These are phyloP conservation scores for Furcasterigmium sp. DNA, from an alignment of 2,329 filamentous ascomycete species.

Conservation along the genomic window DNA sequence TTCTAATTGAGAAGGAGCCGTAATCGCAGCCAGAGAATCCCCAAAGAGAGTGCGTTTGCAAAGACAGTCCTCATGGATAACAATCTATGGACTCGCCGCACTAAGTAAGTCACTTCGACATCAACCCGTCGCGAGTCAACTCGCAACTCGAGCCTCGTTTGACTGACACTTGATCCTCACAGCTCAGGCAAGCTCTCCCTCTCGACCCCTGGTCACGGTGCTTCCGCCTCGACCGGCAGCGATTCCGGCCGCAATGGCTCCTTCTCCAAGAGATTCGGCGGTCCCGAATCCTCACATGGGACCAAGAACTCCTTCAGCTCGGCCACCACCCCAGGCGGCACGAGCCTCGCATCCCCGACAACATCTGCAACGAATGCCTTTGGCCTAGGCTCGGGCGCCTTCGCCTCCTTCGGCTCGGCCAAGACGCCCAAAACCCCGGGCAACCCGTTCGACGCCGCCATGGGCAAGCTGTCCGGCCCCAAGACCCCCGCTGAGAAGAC, in stretches of 20 bases:
- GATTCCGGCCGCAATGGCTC: conserved; percentile 55
- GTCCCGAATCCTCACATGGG: conserved; percentile 67
- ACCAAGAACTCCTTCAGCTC: conserved; percentile 72
- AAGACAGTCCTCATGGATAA: conserved; percentile 50
- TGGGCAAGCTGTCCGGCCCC: conserved; percentile 30
- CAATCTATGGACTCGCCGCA: conserved; percentile 74
- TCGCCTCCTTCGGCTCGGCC: conserved; percentile 84
- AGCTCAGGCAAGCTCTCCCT: conserved; percentile 90
- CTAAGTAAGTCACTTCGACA: conserved; percentile 71
- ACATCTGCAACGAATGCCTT: conserved; percentile 81
- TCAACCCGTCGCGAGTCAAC: too few relatives aligned
- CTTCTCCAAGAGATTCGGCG: conserved; percentile 70
- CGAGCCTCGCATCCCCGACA: conserved; percentile 69
- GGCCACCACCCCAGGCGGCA: conserved; percentile 64
- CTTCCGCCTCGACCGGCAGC: conserved; percentile 46
- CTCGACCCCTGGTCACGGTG: conserved; percentile 61
- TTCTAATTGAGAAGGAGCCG: conserved; percentile 4
- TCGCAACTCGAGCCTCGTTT: too few relatives aligned
- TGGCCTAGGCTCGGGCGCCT: conserved; percentile 88
- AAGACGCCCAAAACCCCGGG: conserved; percentile 86
- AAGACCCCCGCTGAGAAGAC: conserved; percentile 45
- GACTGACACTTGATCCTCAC: conserved; percentile 10
- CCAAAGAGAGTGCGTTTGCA: conserved; percentile 12
- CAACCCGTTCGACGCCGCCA: conserved; percentile 70
- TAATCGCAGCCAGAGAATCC: conserved; percentile 4